Evolutionary conservation across 768 basidiomycete species (phyloP).

Genomic region (Erythrobasidium yunnanense): DNA sequence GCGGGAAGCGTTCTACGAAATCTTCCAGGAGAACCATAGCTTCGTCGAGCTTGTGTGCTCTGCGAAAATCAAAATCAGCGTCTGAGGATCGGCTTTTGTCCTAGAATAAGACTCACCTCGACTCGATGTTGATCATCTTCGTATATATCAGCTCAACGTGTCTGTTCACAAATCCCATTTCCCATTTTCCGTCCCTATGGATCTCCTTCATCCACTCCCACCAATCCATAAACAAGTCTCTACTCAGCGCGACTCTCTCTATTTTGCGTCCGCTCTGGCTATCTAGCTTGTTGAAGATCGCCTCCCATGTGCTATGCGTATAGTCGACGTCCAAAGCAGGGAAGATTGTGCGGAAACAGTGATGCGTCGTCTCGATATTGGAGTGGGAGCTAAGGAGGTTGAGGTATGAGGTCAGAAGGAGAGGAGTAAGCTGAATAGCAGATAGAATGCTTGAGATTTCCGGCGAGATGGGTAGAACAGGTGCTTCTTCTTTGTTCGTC

Average conservation of each 20-base stretch:
- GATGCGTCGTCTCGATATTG: not conserved
- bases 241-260: not conserved
- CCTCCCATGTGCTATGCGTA: not conserved
- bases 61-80: not conserved
- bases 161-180: not conserved
- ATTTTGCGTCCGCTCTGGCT: not conserved
- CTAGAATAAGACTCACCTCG: not conserved
- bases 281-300: not conserved
- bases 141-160: slow-evolving; percentile 13
- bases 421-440: no score
- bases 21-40: not conserved
- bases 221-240: slow-evolving; percentile 18
- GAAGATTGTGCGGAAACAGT: not conserved
- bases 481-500: not conserved
- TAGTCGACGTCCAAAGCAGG: not conserved
- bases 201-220: slow-evolving; percentile 14
- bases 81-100: not conserved
- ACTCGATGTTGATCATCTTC: not conserved
- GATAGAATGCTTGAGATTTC: not conserved
- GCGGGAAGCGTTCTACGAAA: slow-evolving; percentile 9
- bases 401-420: not conserved
- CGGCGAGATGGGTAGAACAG: not conserved
- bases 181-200: not conserved
- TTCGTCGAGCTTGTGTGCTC: slow-evolving; percentile 3
- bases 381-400: not conserved